Conservation (phyloP, 208 protist species). For the Wallacemonas rigidus region DNA sequence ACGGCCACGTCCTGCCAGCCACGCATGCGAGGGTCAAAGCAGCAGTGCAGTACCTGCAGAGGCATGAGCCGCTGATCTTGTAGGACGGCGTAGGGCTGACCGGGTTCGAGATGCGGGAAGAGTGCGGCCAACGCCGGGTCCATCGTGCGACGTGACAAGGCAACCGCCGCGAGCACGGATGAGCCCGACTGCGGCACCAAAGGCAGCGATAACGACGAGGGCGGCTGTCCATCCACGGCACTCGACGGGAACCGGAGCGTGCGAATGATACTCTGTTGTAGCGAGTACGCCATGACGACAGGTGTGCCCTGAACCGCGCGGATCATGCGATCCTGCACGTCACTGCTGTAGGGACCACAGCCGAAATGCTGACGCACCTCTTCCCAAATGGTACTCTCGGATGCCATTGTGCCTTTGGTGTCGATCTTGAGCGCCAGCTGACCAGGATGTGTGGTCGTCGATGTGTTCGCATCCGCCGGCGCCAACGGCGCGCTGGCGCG, state of each 20-base stretch:
- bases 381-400: slow-evolving; percentile 79
- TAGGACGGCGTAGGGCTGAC: slow-evolving; percentile 81
- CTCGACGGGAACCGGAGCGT: slow-evolving; percentile 57
- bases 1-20: slow-evolving; percentile 73
- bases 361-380: slow-evolving; percentile 88
- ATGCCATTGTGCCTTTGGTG: slow-evolving; percentile 83
- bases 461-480: too few relatives aligned
- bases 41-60: slow-evolving; percentile 89
- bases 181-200: too few relatives aligned
- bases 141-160: slow-evolving; percentile 9
- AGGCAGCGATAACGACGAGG: too few relatives aligned
- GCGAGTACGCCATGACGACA: slow-evolving; percentile 65
- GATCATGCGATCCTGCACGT: slow-evolving; percentile 62
- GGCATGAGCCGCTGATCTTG: slow-evolving; percentile 58
- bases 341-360: slow-evolving; percentile 68
- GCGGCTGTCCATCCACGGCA: background rate
- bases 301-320: slow-evolving; percentile 69
- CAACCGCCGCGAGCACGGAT: background rate
- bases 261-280: slow-evolving; percentile 71
- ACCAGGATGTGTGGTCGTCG: slow-evolving; percentile 21
- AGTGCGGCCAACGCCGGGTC: slow-evolving; percentile 44
- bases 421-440: slow-evolving; percentile 79
- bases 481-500: too few relatives aligned
- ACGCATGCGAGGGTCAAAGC: slow-evolving; percentile 76
- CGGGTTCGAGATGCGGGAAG: slow-evolving; percentile 49